Evolutionary conservation across 371 early-diverging fungal genomes (phyloP).

Genomic region (Lichtheimia corymbifera): DNA sequence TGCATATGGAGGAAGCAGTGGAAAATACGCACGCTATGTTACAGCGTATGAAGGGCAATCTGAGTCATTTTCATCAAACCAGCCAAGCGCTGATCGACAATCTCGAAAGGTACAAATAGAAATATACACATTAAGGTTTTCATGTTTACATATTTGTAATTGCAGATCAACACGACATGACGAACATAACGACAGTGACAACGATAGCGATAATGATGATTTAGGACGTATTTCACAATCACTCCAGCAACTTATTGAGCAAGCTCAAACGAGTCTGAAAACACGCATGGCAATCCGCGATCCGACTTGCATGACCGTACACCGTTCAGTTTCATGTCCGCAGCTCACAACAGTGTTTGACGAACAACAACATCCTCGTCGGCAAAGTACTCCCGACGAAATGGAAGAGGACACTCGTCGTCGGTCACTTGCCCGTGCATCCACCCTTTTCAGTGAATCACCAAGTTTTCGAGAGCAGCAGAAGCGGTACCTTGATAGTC

Average conservation of each 20-base stretch:
- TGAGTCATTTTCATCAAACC: not conserved
- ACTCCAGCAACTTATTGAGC: conserved; percentile 12
- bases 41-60: not conserved
- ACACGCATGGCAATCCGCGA: conserved; percentile 12
- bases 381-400: not conserved
- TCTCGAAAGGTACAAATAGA: conserved; percentile 2
- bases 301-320: conserved; percentile 9
- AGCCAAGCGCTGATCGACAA: not conserved
- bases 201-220: not conserved
- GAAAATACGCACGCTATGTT: conserved; percentile 12
- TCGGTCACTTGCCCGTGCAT: not conserved
- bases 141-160: not conserved
- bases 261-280: conserved; percentile 14
- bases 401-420: not conserved
- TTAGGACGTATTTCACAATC: conserved; percentile 5
- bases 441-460: not conserved
- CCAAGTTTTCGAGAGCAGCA: conserved; percentile 1
- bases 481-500: conserved; percentile 10
- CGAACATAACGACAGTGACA: not conserved
- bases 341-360: conserved; percentile 8
- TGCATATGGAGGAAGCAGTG: conserved; percentile 9
- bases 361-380: conserved; percentile 6
- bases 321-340: conserved; percentile 13
- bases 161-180: not conserved
- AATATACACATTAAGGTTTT: not conserved